A percentile compares a stretch with the other conserved stretches of the same genome.
Evolutionary conservation across 2,329 filamentous ascomycete species (phyloP).

Genomic region (Apiospora kogelbergensis): DNA sequence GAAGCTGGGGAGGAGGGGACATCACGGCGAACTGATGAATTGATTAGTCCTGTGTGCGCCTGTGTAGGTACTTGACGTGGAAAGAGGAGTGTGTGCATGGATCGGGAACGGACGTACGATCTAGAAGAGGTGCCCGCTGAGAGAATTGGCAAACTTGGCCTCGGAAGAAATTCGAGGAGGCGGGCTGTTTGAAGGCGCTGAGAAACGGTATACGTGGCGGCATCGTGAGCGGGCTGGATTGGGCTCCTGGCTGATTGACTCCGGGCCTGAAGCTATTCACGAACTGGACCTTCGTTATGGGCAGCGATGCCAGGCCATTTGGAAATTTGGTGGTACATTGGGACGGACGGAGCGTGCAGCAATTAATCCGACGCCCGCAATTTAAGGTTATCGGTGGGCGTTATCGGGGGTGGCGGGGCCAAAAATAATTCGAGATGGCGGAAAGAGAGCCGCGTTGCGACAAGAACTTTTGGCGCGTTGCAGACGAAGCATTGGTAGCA

Average conservation of each 20-base stretch:
- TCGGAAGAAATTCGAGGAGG: slow-evolving; percentile 15
- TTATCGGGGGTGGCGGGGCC: neutral
- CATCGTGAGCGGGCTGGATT: slow-evolving; percentile 31
- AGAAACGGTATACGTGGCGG: slow-evolving; percentile 37
- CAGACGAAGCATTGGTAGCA: neutral
- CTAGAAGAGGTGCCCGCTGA: slow-evolving; percentile 21
- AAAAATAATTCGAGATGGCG: slow-evolving; percentile 6
- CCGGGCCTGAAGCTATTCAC: neutral
- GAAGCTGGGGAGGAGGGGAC: slow-evolving; percentile 17
- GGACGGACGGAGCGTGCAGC: neutral
- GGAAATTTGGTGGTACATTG: neutral
- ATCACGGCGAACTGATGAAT: slow-evolving; percentile 21
- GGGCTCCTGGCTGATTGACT: neutral
- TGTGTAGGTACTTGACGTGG: neutral
- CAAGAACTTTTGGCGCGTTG: slow-evolving; percentile 1
- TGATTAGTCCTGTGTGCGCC: neutral
- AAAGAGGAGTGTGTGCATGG: neutral
- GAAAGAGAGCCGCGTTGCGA: neutral
- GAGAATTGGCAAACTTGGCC: slow-evolving; percentile 26
- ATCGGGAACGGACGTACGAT: slow-evolving; percentile 20
- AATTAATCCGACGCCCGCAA: neutral
- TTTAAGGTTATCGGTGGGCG: neutral
- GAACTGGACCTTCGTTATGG: neutral
- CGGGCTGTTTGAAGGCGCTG: slow-evolving; percentile 24
- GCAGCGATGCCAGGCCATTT: neutral